phyloP scores from a whole-genome alignment of 305 asterid species.

The Solanum chacoense region DNA sequence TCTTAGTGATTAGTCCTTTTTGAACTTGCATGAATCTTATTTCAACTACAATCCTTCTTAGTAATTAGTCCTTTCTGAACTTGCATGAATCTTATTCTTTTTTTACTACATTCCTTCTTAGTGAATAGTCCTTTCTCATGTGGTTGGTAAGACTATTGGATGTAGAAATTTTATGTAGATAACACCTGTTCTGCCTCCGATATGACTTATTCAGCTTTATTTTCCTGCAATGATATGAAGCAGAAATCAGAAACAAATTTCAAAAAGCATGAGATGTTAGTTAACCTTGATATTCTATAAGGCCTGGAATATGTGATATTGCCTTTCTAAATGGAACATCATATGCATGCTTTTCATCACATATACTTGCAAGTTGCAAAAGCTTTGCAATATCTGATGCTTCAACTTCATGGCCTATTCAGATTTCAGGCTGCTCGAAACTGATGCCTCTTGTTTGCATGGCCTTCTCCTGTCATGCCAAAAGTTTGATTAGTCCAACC shows the following conservation, averaged over 20 bases:
- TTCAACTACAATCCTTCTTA: no score
- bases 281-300: neutral
- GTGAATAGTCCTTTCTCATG: no score
- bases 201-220: neutral
- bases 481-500: neutral
- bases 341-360: neutral
- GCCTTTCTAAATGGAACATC: neutral
- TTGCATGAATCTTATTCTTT: neutral
- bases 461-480: neutral
- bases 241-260: neutral
- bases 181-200: neutral
- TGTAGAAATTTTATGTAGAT: constrained; percentile 22
- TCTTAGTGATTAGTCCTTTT: neutral
- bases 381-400: neutral
- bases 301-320: neutral
- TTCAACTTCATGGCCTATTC: neutral
- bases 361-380: neutral
- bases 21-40: no score
- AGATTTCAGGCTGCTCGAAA: neutral
- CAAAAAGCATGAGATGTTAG: neutral
- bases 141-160: neutral
- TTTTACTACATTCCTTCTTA: no score
- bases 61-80: neutral
- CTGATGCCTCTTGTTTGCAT: neutral
- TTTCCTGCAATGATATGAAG: neutral